These are phyloP conservation scores for Cucurbita pepo DNA, from an alignment of 306 rosid genomes.

Conservation along the genomic window DNA sequence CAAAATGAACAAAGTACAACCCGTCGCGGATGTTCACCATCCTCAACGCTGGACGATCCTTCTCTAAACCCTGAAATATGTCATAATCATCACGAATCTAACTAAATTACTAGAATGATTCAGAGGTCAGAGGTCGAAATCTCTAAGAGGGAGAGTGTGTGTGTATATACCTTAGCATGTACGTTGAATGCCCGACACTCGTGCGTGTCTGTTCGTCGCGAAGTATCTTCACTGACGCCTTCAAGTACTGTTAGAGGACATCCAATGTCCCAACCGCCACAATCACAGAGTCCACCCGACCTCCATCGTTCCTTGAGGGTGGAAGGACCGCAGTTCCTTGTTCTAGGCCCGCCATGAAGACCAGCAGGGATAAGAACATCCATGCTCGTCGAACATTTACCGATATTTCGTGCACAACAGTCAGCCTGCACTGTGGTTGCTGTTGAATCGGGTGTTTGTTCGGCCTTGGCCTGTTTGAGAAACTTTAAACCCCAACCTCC, in stretches of 20 bases:
- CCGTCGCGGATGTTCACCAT: conserved; percentile 63
- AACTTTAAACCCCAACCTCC: conserved; percentile 98
- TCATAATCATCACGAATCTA: neutral
- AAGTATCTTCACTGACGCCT: conserved; percentile 22
- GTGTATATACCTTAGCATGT: conserved; percentile 39
- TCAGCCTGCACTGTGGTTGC: conserved; percentile 18
- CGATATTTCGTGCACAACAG: conserved; percentile 24
- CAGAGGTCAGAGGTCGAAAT: neutral
- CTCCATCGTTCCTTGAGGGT: conserved; percentile 80
- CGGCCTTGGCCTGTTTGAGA: conserved; percentile 45
- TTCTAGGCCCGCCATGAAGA: conserved; percentile 79
- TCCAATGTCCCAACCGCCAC: conserved; percentile 99
- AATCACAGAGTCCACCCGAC: conserved; percentile 76
- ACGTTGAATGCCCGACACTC: conserved; percentile 56
- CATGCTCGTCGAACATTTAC: conserved; percentile 50
- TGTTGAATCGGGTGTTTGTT: conserved; percentile 13
- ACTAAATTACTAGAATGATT: neutral
- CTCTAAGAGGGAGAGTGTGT: neutral
- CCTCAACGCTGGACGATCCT: conserved; percentile 48
- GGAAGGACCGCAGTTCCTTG: conserved; percentile 66
- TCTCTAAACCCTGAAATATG: conserved; percentile 27
- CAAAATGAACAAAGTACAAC: conserved; percentile 60
- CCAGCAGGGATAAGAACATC: conserved; percentile 73
- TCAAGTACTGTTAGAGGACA: conserved; percentile 71
- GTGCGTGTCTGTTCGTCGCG: conserved; percentile 22